Conservation (phyloP, 2,329 filamentous ascomycete species). For the Didymella lethalis region DNA sequence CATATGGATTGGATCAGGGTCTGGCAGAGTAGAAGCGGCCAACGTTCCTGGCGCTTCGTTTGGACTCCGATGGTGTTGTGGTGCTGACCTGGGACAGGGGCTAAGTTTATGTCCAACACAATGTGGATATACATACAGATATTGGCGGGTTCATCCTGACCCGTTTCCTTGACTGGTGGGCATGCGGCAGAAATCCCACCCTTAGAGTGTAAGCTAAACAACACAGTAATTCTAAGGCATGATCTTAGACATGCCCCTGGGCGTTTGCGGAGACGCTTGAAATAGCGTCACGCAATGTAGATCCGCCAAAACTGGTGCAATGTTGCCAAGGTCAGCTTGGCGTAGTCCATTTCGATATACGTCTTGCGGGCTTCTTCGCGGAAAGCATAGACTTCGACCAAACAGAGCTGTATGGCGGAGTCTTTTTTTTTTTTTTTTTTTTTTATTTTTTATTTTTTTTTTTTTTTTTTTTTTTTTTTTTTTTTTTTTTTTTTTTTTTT, state of each 20-base stretch:
- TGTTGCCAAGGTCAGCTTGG: background rate
- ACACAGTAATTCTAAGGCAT: slow-evolving; percentile 2
- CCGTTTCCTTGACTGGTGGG: background rate
- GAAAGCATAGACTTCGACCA: background rate
- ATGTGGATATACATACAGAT: background rate
- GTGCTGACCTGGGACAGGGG: slow-evolving; percentile 4
- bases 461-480: background rate
- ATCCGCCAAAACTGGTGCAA: background rate
- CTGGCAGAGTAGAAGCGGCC: background rate
- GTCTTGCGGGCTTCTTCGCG: background rate
- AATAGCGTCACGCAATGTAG: slow-evolving; percentile 3
- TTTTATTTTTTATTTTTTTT: background rate
- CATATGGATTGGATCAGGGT: background rate
- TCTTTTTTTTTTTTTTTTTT: background rate
- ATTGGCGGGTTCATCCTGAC: background rate
- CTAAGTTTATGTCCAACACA: slow-evolving; percentile 4
- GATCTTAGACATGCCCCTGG: background rate
- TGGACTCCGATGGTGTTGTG: background rate
- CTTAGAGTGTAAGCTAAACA: background rate
- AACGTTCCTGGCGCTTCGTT: slow-evolving; percentile 2
- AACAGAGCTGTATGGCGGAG: background rate
- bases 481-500: background rate
- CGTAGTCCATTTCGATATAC: background rate
- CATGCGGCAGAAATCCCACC: background rate
- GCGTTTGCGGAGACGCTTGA: slow-evolving; percentile 4